Base-by-base conservation (phyloP, 768 basidiomycete species). In the Tricholoma flavovirens region DNA sequence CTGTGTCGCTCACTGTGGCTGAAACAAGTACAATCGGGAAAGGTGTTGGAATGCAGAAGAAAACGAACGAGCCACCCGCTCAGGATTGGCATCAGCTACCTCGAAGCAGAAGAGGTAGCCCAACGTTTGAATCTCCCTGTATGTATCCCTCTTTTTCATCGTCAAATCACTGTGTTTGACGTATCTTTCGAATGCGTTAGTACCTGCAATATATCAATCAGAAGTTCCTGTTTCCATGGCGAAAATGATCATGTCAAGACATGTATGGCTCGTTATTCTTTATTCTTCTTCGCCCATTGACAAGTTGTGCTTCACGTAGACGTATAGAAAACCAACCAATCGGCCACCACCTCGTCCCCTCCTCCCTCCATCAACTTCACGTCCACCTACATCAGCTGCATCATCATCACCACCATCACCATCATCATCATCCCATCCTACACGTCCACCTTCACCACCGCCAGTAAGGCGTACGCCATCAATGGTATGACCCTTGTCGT, bases 201-300 rank as follows among this genome's bases (percentile, higher is more conserved):
- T 75, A 46, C 74, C 77, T 26, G 72, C 75, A 1, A 59, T 76
- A 15, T 78, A 79, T 53, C 71, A 77, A 57, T 74, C 60, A 55
- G 72, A 73, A 51, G 67, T 71, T 35, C 77, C 77, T 46, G 60
- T 75, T 40, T 79, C 78, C 7, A 79, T 79, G 77, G 77, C 77
- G 32, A 79, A 79, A 64, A 73, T 79, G 56, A 79, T 79, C 59
- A 79, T 79, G 78, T 78, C 77, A 26, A 75, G 77, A 64, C 77
- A 79, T 68, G 77, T 79, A 62, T 45, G 77, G 64, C 22, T 4
- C 38, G 22, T 48, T 7, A 24, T 43, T 15, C 4, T 26, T 17
- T 53, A 12, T 12, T 26, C 6, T 11, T 35, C 38, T 24, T 33
- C 11, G 5, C 33, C 15, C 24, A 9, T 36, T 52, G 10, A 56